Percentiles rank a stretch among this genome's conserved stretches.
These are phyloP conservation scores for Hibiscus tridactylites DNA, from an alignment of 345 rosid genomes.

Conservation along the genomic window DNA sequence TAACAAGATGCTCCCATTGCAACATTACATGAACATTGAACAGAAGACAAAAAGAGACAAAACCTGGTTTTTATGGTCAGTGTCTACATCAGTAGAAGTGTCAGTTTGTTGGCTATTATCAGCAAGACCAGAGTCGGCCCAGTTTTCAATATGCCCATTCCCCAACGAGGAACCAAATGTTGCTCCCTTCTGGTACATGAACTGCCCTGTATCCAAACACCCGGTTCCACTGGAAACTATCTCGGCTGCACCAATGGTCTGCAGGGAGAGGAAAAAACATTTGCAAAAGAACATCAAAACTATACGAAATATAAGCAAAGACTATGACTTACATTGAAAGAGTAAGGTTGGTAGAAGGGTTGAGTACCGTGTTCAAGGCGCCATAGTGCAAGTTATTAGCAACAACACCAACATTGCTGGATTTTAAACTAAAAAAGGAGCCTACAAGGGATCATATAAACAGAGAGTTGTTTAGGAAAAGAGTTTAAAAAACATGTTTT, in stretches of 20 bases:
- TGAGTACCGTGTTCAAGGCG: slow-evolving; percentile 59
- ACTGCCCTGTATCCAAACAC: slow-evolving; percentile 68
- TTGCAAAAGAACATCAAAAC: background rate
- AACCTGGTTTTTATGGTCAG: slow-evolving; percentile 83
- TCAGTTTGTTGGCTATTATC: slow-evolving; percentile 94
- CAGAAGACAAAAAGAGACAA: slow-evolving; percentile 15
- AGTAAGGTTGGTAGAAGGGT: slow-evolving; percentile 2
- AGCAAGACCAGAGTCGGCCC: slow-evolving; percentile 81
- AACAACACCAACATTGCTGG: slow-evolving; percentile 50
- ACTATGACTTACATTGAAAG: background rate
- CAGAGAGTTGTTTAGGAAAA: slow-evolving; percentile 2
- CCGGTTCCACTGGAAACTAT: slow-evolving; percentile 32
- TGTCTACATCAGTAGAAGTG: slow-evolving; percentile 87
- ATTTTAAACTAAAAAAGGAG: slow-evolving; percentile 46
- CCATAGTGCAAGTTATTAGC: slow-evolving; percentile 47
- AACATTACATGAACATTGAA: background rate
- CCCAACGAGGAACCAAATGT: slow-evolving; percentile 36
- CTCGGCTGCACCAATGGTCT: slow-evolving; percentile 35
- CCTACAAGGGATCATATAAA: slow-evolving; percentile 18
- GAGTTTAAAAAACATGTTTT: background rate
- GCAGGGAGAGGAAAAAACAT: background rate
- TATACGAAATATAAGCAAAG: background rate
- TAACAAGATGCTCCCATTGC: background rate
- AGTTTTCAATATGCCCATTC: slow-evolving; percentile 61
- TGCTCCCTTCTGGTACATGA: slow-evolving; percentile 43